Evolutionary conservation across 169 alveolate species (phyloP).

Genomic region (Cryptosporidium canis): DNA sequence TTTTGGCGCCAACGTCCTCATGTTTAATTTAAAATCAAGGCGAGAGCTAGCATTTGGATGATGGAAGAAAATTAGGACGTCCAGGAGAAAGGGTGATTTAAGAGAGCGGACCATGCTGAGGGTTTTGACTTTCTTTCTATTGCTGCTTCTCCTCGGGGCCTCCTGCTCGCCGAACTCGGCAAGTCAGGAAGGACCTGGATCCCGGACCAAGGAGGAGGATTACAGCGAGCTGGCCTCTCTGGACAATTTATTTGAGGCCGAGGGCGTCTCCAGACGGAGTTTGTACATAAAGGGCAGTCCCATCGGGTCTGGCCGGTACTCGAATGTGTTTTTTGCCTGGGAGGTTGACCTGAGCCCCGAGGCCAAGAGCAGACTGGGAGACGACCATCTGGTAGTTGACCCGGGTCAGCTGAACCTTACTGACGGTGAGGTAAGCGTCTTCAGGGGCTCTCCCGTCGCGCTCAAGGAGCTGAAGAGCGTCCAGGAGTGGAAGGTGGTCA

Average conservation of each 20-base stretch:
- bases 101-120: not conserved
- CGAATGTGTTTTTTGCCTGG: constrained; percentile 59
- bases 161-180: not conserved
- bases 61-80: not conserved
- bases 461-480: constrained; percentile 30
- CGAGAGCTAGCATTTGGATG: no score
- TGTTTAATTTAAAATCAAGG: no score
- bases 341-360: not conserved
- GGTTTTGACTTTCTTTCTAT: not conserved
- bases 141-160: not conserved
- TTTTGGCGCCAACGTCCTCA: not conserved
- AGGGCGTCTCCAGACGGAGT: not conserved
- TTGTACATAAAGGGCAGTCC: constrained; percentile 36
- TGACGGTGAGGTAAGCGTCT: not conserved
- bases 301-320: constrained; percentile 37
- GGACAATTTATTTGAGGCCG: not conserved
- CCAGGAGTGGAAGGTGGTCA: constrained; percentile 29
- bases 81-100: not conserved
- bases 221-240: not conserved
- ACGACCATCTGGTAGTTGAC: not conserved
- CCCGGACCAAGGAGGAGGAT: not conserved
- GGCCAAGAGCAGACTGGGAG: not conserved
- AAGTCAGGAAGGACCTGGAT: not conserved
- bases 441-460: constrained; percentile 45
- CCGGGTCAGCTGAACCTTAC: not conserved